These are phyloP conservation scores for Malassezia equina DNA, from an alignment of 1,284 basidiomycete genomes.

Conservation along the genomic window DNA sequence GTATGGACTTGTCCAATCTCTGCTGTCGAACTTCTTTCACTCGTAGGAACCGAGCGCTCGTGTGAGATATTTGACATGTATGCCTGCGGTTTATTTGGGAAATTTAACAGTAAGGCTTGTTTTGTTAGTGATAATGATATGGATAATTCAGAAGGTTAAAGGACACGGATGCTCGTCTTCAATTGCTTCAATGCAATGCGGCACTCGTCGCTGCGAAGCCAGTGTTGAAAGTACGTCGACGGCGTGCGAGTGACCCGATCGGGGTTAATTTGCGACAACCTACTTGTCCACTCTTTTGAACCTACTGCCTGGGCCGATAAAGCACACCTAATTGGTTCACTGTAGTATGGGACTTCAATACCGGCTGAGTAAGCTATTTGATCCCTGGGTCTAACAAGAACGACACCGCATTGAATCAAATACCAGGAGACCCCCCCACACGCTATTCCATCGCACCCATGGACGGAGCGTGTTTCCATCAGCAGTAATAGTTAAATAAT, in stretches of 20 bases:
- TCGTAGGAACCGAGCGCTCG: background rate
- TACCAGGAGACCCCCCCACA: no score
- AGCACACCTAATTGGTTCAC: background rate
- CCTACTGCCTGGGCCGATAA: background rate
- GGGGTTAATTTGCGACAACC: constrained; percentile 1
- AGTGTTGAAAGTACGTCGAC: background rate
- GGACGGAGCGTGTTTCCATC: no score
- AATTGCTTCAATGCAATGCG: background rate
- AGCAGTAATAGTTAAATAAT: no score
- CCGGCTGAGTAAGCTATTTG: no score
- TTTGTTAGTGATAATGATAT: background rate
- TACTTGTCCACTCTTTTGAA: background rate
- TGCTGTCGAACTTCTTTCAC: background rate
- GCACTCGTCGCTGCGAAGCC: background rate
- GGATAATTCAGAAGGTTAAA: background rate
- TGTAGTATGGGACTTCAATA: background rate
- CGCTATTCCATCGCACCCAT: no score
- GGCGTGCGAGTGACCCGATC: background rate
- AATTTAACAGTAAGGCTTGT: background rate
- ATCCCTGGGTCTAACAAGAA: background rate
- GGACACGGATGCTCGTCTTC: background rate
- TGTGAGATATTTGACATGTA: background rate
- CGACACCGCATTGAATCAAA: no score
- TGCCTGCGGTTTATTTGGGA: background rate
- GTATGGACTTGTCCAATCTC: background rate